A percentile compares a stretch with the other conserved stretches of the same genome.
Evolutionary conservation across 1,284 basidiomycete genomes (phyloP).

Genomic region (Volvariella surrecta): DNA sequence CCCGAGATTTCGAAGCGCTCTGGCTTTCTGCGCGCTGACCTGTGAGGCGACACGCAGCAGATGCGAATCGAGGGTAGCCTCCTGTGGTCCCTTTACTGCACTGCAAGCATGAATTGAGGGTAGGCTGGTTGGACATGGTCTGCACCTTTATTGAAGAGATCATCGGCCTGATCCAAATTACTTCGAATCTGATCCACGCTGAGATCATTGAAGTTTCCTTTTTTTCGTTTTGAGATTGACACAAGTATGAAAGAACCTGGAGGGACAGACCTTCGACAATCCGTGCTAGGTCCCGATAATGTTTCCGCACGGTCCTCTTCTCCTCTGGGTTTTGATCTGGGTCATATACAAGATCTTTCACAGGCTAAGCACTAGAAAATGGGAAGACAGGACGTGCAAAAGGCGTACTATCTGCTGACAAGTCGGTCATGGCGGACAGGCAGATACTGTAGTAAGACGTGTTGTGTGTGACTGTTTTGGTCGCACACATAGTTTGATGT

Average conservation of each 20-base stretch:
- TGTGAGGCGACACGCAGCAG: conserved; percentile 62
- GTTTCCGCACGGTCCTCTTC: conserved; percentile 60
- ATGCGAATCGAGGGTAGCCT: conserved; percentile 75
- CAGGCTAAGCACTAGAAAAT: conserved; percentile 10
- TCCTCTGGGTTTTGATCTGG: conserved; percentile 74
- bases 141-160: conserved; percentile 53
- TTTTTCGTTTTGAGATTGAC: conserved; percentile 21
- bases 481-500: too few species aligned
- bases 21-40: conserved; percentile 70
- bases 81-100: conserved; percentile 68
- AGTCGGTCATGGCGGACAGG: not conserved
- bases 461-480: conserved; percentile 24
- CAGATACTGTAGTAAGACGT: conserved; percentile 15
- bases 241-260: not conserved
- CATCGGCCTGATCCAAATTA: conserved; percentile 40
- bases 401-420: not conserved
- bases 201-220: conserved; percentile 45
- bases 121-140: not conserved
- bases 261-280: conserved; percentile 47
- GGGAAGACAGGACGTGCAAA: not conserved
- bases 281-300: conserved; percentile 60
- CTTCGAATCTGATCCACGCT: conserved; percentile 34
- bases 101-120: conserved; percentile 1
- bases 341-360: conserved; percentile 46
- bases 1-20: conserved; percentile 76